phyloP scores from a whole-genome alignment of 2,329 filamentous ascomycete genomes.

The Pseudocercospora eumusae region DNA sequence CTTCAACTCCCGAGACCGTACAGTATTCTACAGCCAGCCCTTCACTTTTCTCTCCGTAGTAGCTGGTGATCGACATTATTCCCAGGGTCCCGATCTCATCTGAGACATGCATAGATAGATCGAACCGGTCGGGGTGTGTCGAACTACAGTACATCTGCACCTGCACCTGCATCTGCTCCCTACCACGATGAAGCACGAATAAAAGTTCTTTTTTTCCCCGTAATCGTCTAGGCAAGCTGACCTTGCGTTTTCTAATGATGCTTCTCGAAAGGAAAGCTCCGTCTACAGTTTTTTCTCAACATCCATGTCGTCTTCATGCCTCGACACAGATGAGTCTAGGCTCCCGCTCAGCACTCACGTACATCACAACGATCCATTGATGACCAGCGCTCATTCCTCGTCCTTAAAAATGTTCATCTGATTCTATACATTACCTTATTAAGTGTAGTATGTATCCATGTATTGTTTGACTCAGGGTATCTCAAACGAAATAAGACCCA shows the following conservation, averaged over 20 bases:
- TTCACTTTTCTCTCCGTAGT: neutral
- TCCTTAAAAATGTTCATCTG: neutral
- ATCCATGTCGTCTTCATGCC: too few relatives aligned
- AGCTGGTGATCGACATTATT: neutral
- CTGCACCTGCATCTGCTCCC: neutral
- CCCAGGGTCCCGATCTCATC: neutral
- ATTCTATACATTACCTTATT: conserved; percentile 7
- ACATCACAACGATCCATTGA: neutral
- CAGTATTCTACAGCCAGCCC: too few relatives aligned
- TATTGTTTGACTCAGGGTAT: conserved; percentile 9
- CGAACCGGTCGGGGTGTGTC: neutral
- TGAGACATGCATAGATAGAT: conserved; percentile 4
- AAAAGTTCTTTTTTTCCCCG: too few relatives aligned
- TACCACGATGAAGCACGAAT: neutral
- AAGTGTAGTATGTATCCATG: neutral
- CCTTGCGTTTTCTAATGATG: too few relatives aligned
- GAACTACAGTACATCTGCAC: too few relatives aligned
- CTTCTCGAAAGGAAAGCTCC: too few relatives aligned
- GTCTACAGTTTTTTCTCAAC: too few relatives aligned
- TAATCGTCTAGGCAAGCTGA: too few relatives aligned
- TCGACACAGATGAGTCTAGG: too few relatives aligned
- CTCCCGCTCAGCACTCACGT: neutral
- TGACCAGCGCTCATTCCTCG: neutral
- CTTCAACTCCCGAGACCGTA: neutral
- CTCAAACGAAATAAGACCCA: neutral